These are phyloP conservation scores for Ogataea parapolymorpha DNA, from an alignment of 805 yeast genomes.

Conservation along the genomic window DNA sequence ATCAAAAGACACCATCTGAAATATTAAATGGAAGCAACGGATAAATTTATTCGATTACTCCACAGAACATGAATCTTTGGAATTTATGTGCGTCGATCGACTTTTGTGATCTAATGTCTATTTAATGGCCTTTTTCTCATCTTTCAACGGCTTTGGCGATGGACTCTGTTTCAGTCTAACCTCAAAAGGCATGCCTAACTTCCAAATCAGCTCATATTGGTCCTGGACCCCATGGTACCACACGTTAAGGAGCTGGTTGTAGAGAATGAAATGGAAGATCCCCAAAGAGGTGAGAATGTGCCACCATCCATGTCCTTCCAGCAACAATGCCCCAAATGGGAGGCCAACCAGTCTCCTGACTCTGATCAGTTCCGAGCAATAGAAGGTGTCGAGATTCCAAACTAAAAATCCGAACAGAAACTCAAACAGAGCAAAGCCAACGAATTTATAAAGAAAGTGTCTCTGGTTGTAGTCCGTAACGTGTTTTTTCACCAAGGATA, in stretches of 20 bases:
- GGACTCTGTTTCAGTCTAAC: slow-evolving; percentile 24
- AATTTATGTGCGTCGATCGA: slow-evolving; percentile 7
- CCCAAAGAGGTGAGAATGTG: slow-evolving; percentile 79
- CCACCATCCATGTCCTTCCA: slow-evolving; percentile 97
- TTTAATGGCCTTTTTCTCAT: neutral
- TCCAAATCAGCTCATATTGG: slow-evolving; percentile 54
- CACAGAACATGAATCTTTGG: neutral
- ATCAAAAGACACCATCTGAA: slow-evolving; percentile 12
- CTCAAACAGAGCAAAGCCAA: slow-evolving; percentile 55
- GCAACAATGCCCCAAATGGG: slow-evolving; percentile 71
- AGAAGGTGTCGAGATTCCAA: slow-evolving; percentile 84
- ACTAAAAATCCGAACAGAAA: slow-evolving; percentile 70
- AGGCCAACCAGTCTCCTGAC: slow-evolving; percentile 64
- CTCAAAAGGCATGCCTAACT: slow-evolving; percentile 54
- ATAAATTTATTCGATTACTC: neutral
- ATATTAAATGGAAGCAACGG: neutral
- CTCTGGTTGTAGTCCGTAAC: slow-evolving; percentile 50
- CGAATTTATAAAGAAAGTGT: slow-evolving; percentile 49
- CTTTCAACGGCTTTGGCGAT: neutral
- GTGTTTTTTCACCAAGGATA: slow-evolving; percentile 45
- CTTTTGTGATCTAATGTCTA: neutral
- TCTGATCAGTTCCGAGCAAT: slow-evolving; percentile 58
- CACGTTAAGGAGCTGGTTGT: slow-evolving; percentile 67
- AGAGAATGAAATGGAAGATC: slow-evolving; percentile 75
- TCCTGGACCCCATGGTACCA: slow-evolving; percentile 52